These are phyloP conservation scores for Eucalyptus curtisii DNA, from an alignment of 345 rosid species.

Conservation along the genomic window DNA sequence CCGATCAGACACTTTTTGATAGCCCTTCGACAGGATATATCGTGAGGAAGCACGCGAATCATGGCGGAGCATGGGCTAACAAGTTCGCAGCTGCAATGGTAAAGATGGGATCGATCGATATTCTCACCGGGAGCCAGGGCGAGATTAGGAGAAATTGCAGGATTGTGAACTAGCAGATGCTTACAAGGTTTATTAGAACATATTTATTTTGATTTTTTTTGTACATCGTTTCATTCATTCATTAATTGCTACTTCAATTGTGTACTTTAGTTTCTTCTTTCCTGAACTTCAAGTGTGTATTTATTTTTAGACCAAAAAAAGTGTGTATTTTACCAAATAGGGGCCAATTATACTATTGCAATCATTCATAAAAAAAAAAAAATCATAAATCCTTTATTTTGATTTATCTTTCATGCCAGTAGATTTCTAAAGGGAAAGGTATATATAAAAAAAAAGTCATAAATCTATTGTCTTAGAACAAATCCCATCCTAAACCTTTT, in stretches of 20 bases:
- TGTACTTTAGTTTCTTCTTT: not conserved
- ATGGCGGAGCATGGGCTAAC: not conserved
- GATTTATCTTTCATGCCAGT: too few relatives aligned
- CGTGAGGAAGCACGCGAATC: not conserved
- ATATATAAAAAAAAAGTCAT: too few relatives aligned
- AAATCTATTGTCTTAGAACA: too few relatives aligned
- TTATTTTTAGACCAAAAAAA: too few relatives aligned
- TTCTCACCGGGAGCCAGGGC: conserved; percentile 5
- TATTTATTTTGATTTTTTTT: not conserved
- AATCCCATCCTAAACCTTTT: too few relatives aligned
- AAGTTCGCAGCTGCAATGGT: not conserved
- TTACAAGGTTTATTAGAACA: not conserved
- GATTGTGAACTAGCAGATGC: not conserved
- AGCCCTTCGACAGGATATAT: not conserved
- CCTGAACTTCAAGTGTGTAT: not conserved
- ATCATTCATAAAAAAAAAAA: too few relatives aligned
- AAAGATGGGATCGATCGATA: conserved; percentile 10
- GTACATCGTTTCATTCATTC: not conserved
- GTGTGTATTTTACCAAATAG: too few relatives aligned
- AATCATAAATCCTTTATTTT: too few relatives aligned
- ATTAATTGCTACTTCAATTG: not conserved
- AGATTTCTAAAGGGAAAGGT: too few relatives aligned
- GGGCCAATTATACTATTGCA: not conserved
- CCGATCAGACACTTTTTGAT: not conserved
- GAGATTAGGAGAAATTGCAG: not conserved